Conservation (phyloP, 192 early-diverging fungal species). For the Ramicandelaber brevisporus region DNA sequence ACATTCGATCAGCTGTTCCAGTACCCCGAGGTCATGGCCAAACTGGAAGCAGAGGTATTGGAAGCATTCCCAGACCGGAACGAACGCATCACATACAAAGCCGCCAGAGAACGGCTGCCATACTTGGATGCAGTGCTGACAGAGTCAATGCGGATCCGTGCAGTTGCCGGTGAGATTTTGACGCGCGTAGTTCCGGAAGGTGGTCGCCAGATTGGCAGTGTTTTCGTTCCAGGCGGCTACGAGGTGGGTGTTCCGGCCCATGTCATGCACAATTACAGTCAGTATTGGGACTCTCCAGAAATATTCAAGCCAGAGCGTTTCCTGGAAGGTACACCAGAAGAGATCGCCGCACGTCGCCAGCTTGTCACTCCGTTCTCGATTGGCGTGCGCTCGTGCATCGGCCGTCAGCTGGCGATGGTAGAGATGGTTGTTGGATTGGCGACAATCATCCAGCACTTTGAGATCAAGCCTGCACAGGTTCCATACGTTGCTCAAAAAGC, state of each 20-base stretch:
- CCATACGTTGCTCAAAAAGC: too few species aligned
- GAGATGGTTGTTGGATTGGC: not conserved
- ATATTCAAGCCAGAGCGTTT: not conserved
- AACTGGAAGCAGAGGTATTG: not conserved
- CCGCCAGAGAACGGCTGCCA: slow-evolving; percentile 7
- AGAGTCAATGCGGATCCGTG: slow-evolving; percentile 10
- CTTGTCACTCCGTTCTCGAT: not conserved
- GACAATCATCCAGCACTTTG: not conserved
- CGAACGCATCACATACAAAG: slow-evolving; percentile 4
- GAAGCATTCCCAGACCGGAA: not conserved
- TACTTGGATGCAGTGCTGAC: slow-evolving; percentile 13
- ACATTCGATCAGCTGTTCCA: slow-evolving; percentile 9
- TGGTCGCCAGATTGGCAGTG: slow-evolving; percentile 5
- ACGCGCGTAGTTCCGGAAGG: slow-evolving; percentile 1
- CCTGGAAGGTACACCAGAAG: not conserved
- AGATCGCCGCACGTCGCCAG: too few species aligned
- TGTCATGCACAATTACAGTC: slow-evolving; percentile 5
- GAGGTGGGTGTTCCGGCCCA: slow-evolving; percentile 4
- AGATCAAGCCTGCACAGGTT: not conserved
- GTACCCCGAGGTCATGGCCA: slow-evolving; percentile 5
- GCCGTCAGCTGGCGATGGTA: not conserved
- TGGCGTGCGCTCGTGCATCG: not conserved
- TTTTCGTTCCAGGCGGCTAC: slow-evolving; percentile 8
- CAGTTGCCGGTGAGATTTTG: slow-evolving; percentile 1
- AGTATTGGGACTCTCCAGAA: slow-evolving; percentile 3